Conservation (phyloP, 768 basidiomycete species). For the Boletellus emodensis region DNA sequence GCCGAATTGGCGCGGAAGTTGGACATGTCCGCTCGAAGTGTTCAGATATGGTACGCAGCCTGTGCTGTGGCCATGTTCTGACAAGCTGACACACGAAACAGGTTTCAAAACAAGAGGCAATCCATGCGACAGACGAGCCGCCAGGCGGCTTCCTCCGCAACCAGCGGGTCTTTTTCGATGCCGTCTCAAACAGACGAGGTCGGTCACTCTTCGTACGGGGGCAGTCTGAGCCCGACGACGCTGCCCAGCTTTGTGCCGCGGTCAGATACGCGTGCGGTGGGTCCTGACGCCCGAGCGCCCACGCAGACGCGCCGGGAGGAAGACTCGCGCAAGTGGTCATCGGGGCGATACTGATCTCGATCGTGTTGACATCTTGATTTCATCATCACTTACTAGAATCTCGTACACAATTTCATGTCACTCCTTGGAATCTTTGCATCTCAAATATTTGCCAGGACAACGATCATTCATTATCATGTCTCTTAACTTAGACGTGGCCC, state of each 20-base stretch:
- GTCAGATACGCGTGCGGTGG: conserved; percentile 38
- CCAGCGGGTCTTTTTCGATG: conserved; percentile 43
- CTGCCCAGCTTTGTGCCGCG: conserved; percentile 38
- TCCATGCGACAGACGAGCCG: conserved; percentile 76
- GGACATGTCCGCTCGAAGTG: conserved; percentile 81
- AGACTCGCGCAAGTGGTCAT: conserved; percentile 50
- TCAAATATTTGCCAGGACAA: conserved; percentile 32
- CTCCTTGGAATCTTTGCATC: conserved; percentile 31
- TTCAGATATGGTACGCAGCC: conserved; percentile 73
- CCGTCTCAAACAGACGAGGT: conserved; percentile 33
- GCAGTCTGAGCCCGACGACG: conserved; percentile 29
- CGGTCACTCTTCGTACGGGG: conserved; percentile 33
- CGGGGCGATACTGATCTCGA: conserved; percentile 43
- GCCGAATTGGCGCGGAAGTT: conserved; percentile 67
- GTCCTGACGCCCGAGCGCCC: conserved; percentile 26
- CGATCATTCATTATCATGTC: conserved; percentile 34
- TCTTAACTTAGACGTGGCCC: conserved; percentile 32
- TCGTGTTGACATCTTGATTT: conserved; percentile 31
- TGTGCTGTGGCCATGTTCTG: conserved; percentile 9
- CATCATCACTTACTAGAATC: conserved; percentile 35
- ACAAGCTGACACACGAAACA: conserved; percentile 32
- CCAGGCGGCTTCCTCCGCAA: conserved; percentile 48
- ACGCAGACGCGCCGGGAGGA: conserved; percentile 41
- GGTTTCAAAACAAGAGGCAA: conserved; percentile 88
- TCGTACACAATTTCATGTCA: conserved; percentile 32